Percentiles rank a stretch among this genome's conserved stretches.
phyloP scores from a whole-genome alignment of 345 rosid genomes.

The Odontarrhena argentea region DNA sequence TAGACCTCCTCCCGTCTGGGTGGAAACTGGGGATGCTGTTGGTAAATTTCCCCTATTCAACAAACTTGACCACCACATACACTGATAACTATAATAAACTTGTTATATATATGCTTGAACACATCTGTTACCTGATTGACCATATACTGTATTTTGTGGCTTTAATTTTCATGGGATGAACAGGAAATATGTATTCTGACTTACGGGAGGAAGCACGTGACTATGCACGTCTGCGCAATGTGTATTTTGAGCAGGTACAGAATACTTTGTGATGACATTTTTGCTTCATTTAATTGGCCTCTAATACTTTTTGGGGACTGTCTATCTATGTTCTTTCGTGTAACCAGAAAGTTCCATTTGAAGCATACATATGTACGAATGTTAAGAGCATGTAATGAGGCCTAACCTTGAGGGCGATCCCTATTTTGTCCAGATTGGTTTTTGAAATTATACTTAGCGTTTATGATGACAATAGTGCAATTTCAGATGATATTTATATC shows the following conservation, averaged over 20 bases:
- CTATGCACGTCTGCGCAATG: constrained; percentile 88
- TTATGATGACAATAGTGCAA: neutral
- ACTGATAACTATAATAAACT: constrained; percentile 16
- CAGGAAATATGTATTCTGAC: constrained; percentile 82
- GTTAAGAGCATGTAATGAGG: constrained; percentile 5
- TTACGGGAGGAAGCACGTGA: constrained; percentile 94
- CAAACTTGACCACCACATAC: neutral
- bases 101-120: constrained; percentile 35
- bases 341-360: constrained; percentile 1
- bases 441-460: neutral
- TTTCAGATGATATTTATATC: constrained; percentile 3
- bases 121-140: constrained; percentile 20
- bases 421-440: constrained; percentile 8
- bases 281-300: constrained; percentile 9
- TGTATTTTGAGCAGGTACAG: constrained; percentile 85
- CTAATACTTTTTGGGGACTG: constrained; percentile 4
- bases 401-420: constrained; percentile 12
- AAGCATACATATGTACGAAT: neutral
- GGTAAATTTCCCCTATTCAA: constrained; percentile 63
- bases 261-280: constrained; percentile 12
- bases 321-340: constrained; percentile 6
- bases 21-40: constrained; percentile 98
- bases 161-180: constrained; percentile 58
- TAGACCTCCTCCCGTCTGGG: constrained; percentile 87
- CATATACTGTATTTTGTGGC: constrained; percentile 24